These are phyloP conservation scores for Dioszegia aurantiaca DNA, from an alignment of 768 basidiomycete genomes.

Conservation along the genomic window DNA sequence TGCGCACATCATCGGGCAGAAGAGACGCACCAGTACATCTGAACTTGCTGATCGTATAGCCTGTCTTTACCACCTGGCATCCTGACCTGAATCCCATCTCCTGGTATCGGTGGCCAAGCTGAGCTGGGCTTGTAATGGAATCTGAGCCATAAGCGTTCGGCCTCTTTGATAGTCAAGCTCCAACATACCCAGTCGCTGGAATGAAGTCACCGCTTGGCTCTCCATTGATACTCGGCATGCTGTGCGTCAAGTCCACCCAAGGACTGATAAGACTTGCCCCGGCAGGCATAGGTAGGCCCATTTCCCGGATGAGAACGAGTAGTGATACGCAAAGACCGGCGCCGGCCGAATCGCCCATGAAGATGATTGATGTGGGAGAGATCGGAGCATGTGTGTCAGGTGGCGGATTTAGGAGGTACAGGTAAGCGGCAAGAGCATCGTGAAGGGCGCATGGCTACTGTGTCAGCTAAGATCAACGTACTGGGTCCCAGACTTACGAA, in stretches of 20 bases:
- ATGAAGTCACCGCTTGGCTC: constrained; percentile 43
- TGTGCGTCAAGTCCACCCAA: constrained; percentile 51
- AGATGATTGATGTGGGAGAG: constrained; percentile 40
- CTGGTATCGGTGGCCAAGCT: constrained; percentile 42
- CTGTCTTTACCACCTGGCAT: constrained; percentile 33
- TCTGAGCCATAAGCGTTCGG: constrained; percentile 13
- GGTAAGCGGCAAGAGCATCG: constrained; percentile 46
- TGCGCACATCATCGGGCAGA: not conserved
- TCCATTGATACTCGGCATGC: constrained; percentile 45
- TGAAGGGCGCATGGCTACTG: constrained; percentile 45
- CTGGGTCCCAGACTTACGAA: constrained; percentile 42
- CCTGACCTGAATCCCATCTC: constrained; percentile 36
- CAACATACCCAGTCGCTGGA: constrained; percentile 37
- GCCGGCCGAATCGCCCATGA: constrained; percentile 51
- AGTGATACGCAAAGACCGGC: constrained; percentile 47
- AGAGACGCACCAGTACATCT: constrained; percentile 46
- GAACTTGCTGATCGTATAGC: constrained; percentile 43
- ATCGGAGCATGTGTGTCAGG: constrained; percentile 41
- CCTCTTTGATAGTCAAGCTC: not conserved
- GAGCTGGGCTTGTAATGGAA: constrained; percentile 46
- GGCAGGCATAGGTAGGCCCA: constrained; percentile 48
- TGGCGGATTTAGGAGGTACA: constrained; percentile 49
- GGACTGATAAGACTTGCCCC: constrained; percentile 49
- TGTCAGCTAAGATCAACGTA: not conserved
- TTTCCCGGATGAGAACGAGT: constrained; percentile 46